phyloP scores from a whole-genome alignment of 768 basidiomycete species.

The Tulasnella sp. region DNA sequence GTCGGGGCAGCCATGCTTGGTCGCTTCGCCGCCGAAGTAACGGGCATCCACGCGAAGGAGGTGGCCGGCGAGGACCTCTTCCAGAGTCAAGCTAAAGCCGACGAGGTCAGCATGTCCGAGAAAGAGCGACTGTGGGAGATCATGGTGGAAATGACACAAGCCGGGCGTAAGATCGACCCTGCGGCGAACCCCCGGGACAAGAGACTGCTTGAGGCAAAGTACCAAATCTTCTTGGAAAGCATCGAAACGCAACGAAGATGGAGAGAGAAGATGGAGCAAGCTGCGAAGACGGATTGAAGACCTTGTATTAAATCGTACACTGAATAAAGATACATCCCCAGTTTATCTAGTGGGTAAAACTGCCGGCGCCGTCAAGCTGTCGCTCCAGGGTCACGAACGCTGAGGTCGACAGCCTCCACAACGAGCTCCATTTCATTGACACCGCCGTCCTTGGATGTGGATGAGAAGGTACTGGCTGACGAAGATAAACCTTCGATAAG shows the following conservation, averaged over 20 bases:
- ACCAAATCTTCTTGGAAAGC: constrained; percentile 85
- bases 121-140: constrained; percentile 82
- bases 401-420: constrained; percentile 45
- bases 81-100: constrained; percentile 45
- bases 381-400: background rate
- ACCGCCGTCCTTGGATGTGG: constrained; percentile 16
- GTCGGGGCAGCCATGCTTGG: constrained; percentile 94
- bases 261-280: constrained; percentile 73
- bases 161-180: constrained; percentile 72
- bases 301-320: background rate
- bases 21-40: constrained; percentile 73
- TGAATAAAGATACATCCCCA: background rate
- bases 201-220: constrained; percentile 85
- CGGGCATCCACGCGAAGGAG: constrained; percentile 39
- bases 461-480: constrained; percentile 70
- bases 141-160: constrained; percentile 96
- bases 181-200: constrained; percentile 64
- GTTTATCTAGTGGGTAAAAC: background rate
- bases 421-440: constrained; percentile 79
- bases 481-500: constrained; percentile 83
- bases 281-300: constrained; percentile 33
- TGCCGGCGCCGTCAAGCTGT: background rate
- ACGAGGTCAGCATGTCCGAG: constrained; percentile 50
- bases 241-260: constrained; percentile 89
- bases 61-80: constrained; percentile 45